These are phyloP conservation scores for Cairneyella variabilis DNA, from an alignment of 495 filamentous ascomycete genomes.

Conservation along the genomic window DNA sequence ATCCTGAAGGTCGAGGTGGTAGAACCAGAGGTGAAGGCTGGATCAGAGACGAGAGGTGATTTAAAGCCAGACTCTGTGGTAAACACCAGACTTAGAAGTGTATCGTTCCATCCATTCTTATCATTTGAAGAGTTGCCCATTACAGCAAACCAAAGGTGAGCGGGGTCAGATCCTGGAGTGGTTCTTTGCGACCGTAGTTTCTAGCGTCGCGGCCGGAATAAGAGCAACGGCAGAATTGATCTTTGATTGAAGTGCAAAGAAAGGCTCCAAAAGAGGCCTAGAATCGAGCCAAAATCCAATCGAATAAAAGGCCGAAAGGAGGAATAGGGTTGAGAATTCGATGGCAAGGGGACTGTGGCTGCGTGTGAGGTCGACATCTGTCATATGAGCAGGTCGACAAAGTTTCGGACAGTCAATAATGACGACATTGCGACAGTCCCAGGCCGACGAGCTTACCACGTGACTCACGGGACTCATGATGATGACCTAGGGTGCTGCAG, in stretches of 20 bases:
- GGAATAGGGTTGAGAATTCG: slow-evolving; percentile 13
- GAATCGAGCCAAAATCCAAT: neutral
- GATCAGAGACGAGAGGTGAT: no score
- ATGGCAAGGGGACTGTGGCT: slow-evolving; percentile 1
- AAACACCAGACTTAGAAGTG: no score
- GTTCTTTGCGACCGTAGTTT: no score
- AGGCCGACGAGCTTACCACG: neutral
- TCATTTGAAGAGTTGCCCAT: no score
- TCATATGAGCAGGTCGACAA: neutral
- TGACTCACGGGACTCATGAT: neutral
- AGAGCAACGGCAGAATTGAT: neutral
- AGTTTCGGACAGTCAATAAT: neutral
- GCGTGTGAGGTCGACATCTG: neutral
- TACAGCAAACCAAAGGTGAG: no score
- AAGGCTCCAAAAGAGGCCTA: neutral
- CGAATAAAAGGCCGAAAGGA: neutral
- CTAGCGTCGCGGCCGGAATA: neutral
- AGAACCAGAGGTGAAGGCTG: no score
- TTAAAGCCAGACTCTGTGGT: no score
- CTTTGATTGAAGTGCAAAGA: neutral
- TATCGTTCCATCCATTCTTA: no score
- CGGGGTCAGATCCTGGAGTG: no score
- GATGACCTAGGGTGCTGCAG: no score
- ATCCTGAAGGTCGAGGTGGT: no score
- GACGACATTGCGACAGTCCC: neutral